Base-by-base conservation (phyloP, 2,329 filamentous ascomycete genomes). In the Pyricularia pennisetigena region DNA sequence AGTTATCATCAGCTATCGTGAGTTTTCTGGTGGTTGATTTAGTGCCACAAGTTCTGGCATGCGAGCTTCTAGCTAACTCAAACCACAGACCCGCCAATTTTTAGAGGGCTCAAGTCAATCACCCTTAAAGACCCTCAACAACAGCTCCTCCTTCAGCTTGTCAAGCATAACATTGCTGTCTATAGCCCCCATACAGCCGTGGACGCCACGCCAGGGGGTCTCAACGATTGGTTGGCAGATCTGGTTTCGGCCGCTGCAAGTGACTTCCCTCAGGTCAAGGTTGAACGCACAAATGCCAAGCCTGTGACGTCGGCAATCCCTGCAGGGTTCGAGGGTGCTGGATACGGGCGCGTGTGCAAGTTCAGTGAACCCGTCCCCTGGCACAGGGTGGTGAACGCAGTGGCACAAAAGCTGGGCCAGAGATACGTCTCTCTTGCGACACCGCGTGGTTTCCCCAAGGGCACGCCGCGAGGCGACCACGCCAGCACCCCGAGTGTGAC, bases 101-200 rank as follows among this genome's bases (percentile, higher is more conserved):
- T 99, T 83, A 88, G 91, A 65, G 91, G 91, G 67, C 84, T 99
- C 72, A 99, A 97, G 80, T 90, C 92, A 71, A 82, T 99, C 75
- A 97, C 92, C 41, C 86, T 93, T 65, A 85, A 85, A 70, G 91
- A 99, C 75, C 86, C 92, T 10, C 95, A 98, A 78, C 95, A 99
- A 76, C 86, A 89, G 62, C 92, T 92, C 7, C 86, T 99, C 35
- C 84, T 99, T 4, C 86, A 90, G 63, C 85, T 99, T 14, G 91
- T 90, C 64, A 90, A 92, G 71, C 88, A 91, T 77, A 94, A 94
- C 49, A 93, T 99, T 74, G 96, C 93, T 71, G 93, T 99, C 68
- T 99, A 98, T 82, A 93, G 90, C 72, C 95, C 95, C 0, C 95
- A 99, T 79, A 99, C 95, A 0, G 94, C 95, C 16, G 88, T 98